Evolutionary conservation across 2,329 filamentous ascomycete species (phyloP).

Genomic region (Helotiales sp.): DNA sequence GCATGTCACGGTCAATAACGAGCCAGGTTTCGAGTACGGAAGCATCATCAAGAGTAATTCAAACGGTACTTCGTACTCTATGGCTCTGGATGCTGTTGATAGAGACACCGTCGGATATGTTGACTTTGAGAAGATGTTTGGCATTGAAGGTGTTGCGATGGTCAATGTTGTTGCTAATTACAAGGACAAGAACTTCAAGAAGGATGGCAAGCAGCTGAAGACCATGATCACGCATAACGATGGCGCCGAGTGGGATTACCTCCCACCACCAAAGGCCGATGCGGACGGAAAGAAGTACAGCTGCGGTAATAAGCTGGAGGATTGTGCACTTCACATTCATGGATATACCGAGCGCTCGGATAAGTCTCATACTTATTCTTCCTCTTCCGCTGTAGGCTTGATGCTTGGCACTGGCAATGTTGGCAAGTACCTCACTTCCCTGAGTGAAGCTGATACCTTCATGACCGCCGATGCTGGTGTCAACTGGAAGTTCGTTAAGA

Average conservation of each 20-base stretch:
- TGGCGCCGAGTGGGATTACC: slow-evolving; percentile 79
- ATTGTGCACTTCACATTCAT: slow-evolving; percentile 89
- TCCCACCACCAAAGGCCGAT: slow-evolving; percentile 72
- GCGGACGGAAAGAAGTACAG: slow-evolving; percentile 68
- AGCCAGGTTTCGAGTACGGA: slow-evolving; percentile 68
- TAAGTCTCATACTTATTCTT: slow-evolving; percentile 82
- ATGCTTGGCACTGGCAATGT: slow-evolving; percentile 94
- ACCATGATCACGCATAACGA: slow-evolving; percentile 97
- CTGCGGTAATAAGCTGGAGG: slow-evolving; percentile 64
- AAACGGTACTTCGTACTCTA: slow-evolving; percentile 92
- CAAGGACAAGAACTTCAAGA: slow-evolving; percentile 52
- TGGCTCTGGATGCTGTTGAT: slow-evolving; percentile 81
- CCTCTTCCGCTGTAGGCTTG: slow-evolving; percentile 81
- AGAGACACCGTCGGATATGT: slow-evolving; percentile 75
- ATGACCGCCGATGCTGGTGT: slow-evolving; percentile 90
- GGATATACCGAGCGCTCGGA: slow-evolving; percentile 91
- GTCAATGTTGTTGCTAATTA: slow-evolving; percentile 83
- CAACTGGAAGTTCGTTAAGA: slow-evolving; percentile 81
- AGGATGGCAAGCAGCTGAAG: slow-evolving; percentile 75
- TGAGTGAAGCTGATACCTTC: slow-evolving; percentile 75
- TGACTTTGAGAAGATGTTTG: slow-evolving; percentile 94
- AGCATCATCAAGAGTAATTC: slow-evolving; percentile 97
- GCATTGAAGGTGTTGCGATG: slow-evolving; percentile 84
- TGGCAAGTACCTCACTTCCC: slow-evolving; percentile 49
- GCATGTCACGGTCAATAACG: slow-evolving; percentile 78